Percentiles rank a stretch among this genome's conserved stretches.
Conservation (phyloP, 2,329 filamentous ascomycete species). For the Trichoderma polysporum region DNA sequence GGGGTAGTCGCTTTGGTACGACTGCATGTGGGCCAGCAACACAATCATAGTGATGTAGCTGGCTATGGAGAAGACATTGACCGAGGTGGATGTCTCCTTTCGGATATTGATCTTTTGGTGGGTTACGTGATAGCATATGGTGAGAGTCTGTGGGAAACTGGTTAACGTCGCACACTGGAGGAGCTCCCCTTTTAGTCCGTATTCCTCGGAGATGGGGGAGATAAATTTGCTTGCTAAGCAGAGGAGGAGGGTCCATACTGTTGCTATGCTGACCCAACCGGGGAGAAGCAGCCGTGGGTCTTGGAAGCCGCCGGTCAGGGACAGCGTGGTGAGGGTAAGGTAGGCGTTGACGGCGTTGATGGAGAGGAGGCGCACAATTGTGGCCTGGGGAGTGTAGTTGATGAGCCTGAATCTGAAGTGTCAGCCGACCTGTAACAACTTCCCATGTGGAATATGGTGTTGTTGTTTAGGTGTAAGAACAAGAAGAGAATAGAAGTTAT, state of each 20-base stretch:
- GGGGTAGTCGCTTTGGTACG: slow-evolving; percentile 60
- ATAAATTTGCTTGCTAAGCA: not conserved
- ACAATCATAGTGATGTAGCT: slow-evolving; percentile 75
- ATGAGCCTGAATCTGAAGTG: slow-evolving; percentile 59
- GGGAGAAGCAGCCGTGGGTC: slow-evolving; percentile 71
- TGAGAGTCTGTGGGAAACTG: slow-evolving; percentile 56
- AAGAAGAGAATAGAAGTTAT: slow-evolving; percentile 28
- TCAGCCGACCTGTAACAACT: not conserved
- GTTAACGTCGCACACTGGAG: not conserved
- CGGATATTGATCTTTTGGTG: slow-evolving; percentile 78
- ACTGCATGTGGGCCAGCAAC: slow-evolving; percentile 65
- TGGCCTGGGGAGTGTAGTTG: slow-evolving; percentile 78
- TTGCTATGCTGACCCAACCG: slow-evolving; percentile 76
- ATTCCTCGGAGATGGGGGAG: not conserved
- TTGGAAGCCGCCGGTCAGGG: slow-evolving; percentile 66
- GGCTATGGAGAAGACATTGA: slow-evolving; percentile 73
- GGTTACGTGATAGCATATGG: slow-evolving; percentile 72
- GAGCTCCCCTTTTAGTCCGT: not conserved
- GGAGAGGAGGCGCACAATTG: slow-evolving; percentile 74
- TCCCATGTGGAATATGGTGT: too few relatives aligned
- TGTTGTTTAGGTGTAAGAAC: too few relatives aligned
- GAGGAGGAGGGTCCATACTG: slow-evolving; percentile 46
- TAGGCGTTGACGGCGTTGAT: slow-evolving; percentile 74
- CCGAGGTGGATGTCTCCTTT: slow-evolving; percentile 75
- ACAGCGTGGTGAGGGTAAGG: slow-evolving; percentile 69